Evolutionary conservation across 73 alveolate genomes (phyloP).

Genomic region (Tetrahymena malaccensis): DNA sequence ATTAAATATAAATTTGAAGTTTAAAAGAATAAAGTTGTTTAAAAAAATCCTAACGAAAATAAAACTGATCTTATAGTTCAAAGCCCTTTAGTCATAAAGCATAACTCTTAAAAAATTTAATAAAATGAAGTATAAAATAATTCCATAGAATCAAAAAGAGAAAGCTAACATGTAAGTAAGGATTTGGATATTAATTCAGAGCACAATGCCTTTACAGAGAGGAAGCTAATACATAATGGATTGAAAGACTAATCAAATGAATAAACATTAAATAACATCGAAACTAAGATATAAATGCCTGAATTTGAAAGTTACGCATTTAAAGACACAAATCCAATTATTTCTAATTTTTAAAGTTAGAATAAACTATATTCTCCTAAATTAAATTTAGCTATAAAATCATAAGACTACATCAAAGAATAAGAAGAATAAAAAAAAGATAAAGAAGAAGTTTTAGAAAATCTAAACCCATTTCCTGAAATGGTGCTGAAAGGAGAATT

Average conservation of each 20-base stretch:
- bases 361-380: neutral
- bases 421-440: neutral
- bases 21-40: neutral
- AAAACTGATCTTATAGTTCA: neutral
- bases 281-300: neutral
- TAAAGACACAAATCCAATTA: neutral
- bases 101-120: neutral
- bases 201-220: neutral
- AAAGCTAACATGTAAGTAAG: neutral
- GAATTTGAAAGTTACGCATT: neutral
- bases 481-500: neutral
- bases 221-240: neutral
- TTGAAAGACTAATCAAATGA: neutral
- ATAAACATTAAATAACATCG: neutral
- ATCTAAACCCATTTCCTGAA: neutral
- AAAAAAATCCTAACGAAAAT: neutral
- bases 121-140: neutral
- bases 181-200: neutral
- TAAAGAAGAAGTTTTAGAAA: neutral
- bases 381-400: neutral
- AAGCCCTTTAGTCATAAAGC: neutral
- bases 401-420: neutral
- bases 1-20: neutral
- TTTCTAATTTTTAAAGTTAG: neutral
- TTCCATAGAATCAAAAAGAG: neutral